phyloP scores from a whole-genome alignment of 768 basidiomycete genomes.

The Lactifluus pinguis region DNA sequence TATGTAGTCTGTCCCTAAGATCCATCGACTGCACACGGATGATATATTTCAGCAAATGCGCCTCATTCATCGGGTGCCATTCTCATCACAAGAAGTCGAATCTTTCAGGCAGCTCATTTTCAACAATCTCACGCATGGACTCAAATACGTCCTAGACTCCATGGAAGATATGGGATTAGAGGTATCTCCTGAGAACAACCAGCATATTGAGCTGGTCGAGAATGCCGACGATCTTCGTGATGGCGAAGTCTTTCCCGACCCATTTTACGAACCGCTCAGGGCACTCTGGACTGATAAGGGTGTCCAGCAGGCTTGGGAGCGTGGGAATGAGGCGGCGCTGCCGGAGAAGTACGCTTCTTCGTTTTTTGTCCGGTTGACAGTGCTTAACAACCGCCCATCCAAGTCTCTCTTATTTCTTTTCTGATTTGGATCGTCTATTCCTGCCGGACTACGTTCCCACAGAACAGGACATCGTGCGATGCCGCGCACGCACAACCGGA shows the following conservation, averaged over 20 bases:
- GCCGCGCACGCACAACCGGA: constrained; percentile 81
- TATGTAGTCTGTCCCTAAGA: constrained; percentile 22
- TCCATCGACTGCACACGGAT: background rate
- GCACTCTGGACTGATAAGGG: constrained; percentile 69
- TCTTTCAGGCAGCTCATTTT: constrained; percentile 88
- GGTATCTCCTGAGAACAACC: constrained; percentile 50
- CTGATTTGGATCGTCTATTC: constrained; percentile 74
- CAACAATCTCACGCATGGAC: constrained; percentile 81
- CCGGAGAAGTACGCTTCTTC: constrained; percentile 70
- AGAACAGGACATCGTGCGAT: constrained; percentile 83
- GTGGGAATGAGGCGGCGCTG: constrained; percentile 85
- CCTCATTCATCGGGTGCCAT: constrained; percentile 82
- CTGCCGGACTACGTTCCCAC: constrained; percentile 59
- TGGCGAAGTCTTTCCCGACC: constrained; percentile 66
- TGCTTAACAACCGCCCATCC: background rate
- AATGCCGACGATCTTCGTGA: constrained; percentile 65
- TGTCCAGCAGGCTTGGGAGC: constrained; percentile 63
- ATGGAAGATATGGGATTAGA: constrained; percentile 85
- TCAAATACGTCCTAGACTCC: constrained; percentile 74
- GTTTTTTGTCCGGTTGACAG: constrained; percentile 5
- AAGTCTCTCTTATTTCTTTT: constrained; percentile 71
- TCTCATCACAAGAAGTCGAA: constrained; percentile 76
- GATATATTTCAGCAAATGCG: constrained; percentile 76
- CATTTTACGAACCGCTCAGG: constrained; percentile 58
- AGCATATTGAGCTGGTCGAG: constrained; percentile 54